Evolutionary conservation across 2,329 filamentous ascomycete species (phyloP), one percentile per base, ranked within the genome.

Genomic region (Trichoderma sp.): DNA sequence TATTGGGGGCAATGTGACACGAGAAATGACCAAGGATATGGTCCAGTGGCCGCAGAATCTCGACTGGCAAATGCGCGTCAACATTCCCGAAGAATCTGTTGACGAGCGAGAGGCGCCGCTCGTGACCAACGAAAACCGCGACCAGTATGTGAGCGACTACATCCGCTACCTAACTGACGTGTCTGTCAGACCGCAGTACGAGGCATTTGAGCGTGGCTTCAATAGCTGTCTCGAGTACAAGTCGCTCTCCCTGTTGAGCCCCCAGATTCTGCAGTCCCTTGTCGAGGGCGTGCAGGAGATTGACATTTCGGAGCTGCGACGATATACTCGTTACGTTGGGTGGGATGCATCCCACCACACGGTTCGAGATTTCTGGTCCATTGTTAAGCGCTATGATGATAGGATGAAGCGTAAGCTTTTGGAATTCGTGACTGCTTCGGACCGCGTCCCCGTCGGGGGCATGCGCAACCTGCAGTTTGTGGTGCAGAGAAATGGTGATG

Each of bases 341-440:
- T 98, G 94, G 87, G 90, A 92, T 63, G 86, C 91, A 0, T 87
- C 86, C 0, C 92, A 97, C 78, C 90, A 87, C 16, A 91, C 93
- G 1, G 91, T 99, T 59, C 86, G 87, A 29, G 91, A 93, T 79
- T 98, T 99, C 82, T 99, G 97, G 97, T 88, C 88, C 14, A 89
- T 98, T 8, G 93, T 98, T 1, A 89, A 89, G 78, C 84, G 82
- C 45, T 97, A 90, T 81, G 88, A 91, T 76, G 88, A 92, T 18
- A 87, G 89, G 62, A 93, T 95, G 87, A 93, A 93, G 83, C 90
- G 91, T 71, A 91, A 91, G 80, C 85, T 99, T 41, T 88, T 99
- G 38, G 95, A 98, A 82, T 99, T 99, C 81, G 95, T 99, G 35
- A 99, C 97, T 16, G 96, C 96, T 0, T 96, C 93, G 79, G 95